Evolutionary conservation across 371 early-diverging fungal species (phyloP).

Genomic region (Fennellomyces sp.): DNA sequence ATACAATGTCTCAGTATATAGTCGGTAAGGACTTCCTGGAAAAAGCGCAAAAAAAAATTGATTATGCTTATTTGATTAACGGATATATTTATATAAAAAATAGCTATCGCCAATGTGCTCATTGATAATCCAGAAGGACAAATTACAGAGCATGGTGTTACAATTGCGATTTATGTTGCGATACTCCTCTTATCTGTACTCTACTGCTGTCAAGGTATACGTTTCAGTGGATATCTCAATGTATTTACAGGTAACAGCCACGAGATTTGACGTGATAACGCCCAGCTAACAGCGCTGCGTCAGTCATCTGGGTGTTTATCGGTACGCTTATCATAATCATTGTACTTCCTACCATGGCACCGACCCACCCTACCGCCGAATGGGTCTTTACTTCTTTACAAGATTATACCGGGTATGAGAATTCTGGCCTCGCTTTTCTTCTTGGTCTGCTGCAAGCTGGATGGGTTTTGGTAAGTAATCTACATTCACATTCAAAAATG

Average conservation of each 20-base stretch:
- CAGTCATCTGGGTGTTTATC: conserved; percentile 31
- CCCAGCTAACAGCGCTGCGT: too few species aligned
- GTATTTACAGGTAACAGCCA: conserved; percentile 16
- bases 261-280: too few species aligned
- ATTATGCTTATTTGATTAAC: too few species aligned
- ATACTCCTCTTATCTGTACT: conserved; percentile 22
- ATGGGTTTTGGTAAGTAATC: conserved; percentile 30
- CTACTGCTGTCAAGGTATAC: conserved; percentile 28
- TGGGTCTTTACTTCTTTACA: conserved; percentile 44
- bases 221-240: conserved; percentile 31
- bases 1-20: conserved; percentile 31
- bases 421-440: conserved; percentile 32
- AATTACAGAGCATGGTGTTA: conserved; percentile 27
- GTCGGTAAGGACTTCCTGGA: conserved; percentile 23
- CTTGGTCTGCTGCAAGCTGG: conserved; percentile 43
- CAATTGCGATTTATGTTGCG: conserved; percentile 34
- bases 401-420: conserved; percentile 37
- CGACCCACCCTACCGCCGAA: conserved; percentile 24
- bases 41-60: too few species aligned
- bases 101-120: conserved; percentile 1
- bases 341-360: conserved; percentile 37
- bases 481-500: neutral
- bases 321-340: conserved; percentile 38
- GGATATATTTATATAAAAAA: neutral
- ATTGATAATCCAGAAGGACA: neutral